phyloP scores from a whole-genome alignment of 352 stramenopile species.

The Phytophthora tentaculata region DNA sequence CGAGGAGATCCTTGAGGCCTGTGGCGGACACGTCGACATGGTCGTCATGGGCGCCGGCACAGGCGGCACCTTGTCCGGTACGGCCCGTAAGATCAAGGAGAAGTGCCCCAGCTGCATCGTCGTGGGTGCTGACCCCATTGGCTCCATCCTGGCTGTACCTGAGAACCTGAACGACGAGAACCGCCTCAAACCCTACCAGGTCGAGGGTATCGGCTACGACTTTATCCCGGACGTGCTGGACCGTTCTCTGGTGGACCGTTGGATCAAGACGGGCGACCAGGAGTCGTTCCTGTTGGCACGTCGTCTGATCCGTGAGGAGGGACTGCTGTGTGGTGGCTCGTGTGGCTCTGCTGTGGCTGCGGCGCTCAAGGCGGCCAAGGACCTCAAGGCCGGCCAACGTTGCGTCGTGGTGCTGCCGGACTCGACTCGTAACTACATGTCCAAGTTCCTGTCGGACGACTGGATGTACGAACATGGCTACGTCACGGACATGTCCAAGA shows the following conservation, averaged over 20 bases:
- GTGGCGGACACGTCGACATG: constrained; percentile 95
- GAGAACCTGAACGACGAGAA: constrained; percentile 94
- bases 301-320: constrained; percentile 95
- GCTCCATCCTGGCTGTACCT: constrained; percentile 93
- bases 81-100: constrained; percentile 95
- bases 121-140: constrained; percentile 91
- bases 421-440: constrained; percentile 98
- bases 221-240: constrained; percentile 97
- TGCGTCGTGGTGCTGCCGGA: constrained; percentile 96
- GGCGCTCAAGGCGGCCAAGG: constrained; percentile 87
- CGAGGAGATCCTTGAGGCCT: constrained; percentile 94
- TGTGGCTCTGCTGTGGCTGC: constrained; percentile 90
- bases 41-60: constrained; percentile 95
- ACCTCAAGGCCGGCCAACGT: constrained; percentile 88
- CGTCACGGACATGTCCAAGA: constrained; percentile 80
- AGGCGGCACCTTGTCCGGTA: constrained; percentile 95
- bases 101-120: constrained; percentile 86
- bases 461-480: constrained; percentile 93
- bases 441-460: constrained; percentile 96
- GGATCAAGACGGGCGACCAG: constrained; percentile 95
- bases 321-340: constrained; percentile 94
- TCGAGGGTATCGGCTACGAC: constrained; percentile 98
- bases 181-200: constrained; percentile 91
- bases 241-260: constrained; percentile 92
- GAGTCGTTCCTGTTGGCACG: constrained; percentile 95